phyloP scores from a whole-genome alignment of 2,329 filamentous ascomycete species.

The Clarireedia homoeocarpa region DNA sequence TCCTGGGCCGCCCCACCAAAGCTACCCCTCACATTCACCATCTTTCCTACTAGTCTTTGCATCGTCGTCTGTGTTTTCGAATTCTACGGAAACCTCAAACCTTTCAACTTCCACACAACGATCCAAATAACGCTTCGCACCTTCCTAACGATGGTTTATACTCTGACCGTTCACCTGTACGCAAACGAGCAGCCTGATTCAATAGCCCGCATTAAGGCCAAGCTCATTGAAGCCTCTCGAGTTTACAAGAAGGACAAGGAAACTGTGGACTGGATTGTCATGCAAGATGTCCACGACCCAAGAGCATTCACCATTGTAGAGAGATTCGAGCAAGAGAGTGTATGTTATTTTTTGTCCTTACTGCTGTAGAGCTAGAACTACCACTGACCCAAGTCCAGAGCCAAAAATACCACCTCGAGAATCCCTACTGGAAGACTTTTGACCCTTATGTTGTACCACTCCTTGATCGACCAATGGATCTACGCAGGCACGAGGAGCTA shows the following conservation, averaged over 20 bases:
- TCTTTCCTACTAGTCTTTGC: too few relatives aligned
- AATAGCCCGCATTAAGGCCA: conserved; percentile 60
- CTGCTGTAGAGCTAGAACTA: neutral
- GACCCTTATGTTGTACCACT: conserved; percentile 66
- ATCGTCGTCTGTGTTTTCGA: too few relatives aligned
- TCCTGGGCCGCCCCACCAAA: conserved; percentile 3
- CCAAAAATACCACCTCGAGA: conserved; percentile 54
- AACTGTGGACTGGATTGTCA: conserved; percentile 64
- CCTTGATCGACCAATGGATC: conserved; percentile 60
- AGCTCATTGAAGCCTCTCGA: conserved; percentile 66
- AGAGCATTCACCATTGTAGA: conserved; percentile 70
- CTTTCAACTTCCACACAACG: too few relatives aligned
- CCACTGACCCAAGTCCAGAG: conserved; percentile 30
- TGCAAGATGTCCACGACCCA: conserved; percentile 63
- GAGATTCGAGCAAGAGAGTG: conserved; percentile 58
- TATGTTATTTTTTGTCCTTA: conserved; percentile 31
- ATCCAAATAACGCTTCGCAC: neutral
- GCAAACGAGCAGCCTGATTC: conserved; percentile 57
- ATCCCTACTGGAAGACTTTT: conserved; percentile 49
- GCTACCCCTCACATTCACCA: neutral
- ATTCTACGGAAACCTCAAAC: too few relatives aligned
- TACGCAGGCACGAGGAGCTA: conserved; percentile 59
- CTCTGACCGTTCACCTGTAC: conserved; percentile 61
- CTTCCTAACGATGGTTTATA: conserved; percentile 53
- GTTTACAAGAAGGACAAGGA: conserved; percentile 67